Evolutionary conservation across 345 rosid genomes (phyloP), one percentile per base, ranked within the genome.

Genomic region (Noccaea bulbosa): DNA sequence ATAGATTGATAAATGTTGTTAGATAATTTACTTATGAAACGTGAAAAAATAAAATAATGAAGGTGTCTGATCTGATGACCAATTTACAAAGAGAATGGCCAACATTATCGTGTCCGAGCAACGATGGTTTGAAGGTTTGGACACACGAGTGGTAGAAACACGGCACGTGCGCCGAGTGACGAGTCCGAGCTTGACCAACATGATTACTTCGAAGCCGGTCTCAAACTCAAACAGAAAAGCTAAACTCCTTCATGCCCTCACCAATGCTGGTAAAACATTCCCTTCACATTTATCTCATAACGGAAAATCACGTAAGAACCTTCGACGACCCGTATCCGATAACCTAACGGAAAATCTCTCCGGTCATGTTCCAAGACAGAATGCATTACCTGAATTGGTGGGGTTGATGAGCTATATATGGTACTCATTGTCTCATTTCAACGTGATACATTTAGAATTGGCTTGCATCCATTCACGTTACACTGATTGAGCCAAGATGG

Each of bases 121-220:
- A 81, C 67, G 85, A 85, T 47, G 96, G 96, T 16, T 39, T 52
- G 4, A 70, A 70, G 69, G 90, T 93, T 67, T 93, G 98, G 98
- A 75, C 91, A n/a, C 97, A 93, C 43, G 97, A 93, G 62, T 93
- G 97, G 98, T 74, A 33, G 15, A 93, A 93, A 74, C 97, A 93
- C 6, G 98, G 97, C 4, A 91, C 96, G 5, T 93, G 98, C 75
- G 74, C 98, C 0, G 94, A 91, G 67, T 89, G 20, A 17, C 0
- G 94, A 91, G 67, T 89, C 98, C 0, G 91, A 82, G 48, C 87
- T 93, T 5, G 96, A 83, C 79, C 90, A 88, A 72, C 93, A 73
- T 20, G 92, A 81, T 22, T 93, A 93, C 77, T 93, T 93, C 3
- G 81, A 87, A 70, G 84, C 92, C 1, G 94, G 81, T 47, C 86